Conservation (phyloP, 2,329 filamentous ascomycete genomes). For the Magnaporthiopsis incrustans region DNA sequence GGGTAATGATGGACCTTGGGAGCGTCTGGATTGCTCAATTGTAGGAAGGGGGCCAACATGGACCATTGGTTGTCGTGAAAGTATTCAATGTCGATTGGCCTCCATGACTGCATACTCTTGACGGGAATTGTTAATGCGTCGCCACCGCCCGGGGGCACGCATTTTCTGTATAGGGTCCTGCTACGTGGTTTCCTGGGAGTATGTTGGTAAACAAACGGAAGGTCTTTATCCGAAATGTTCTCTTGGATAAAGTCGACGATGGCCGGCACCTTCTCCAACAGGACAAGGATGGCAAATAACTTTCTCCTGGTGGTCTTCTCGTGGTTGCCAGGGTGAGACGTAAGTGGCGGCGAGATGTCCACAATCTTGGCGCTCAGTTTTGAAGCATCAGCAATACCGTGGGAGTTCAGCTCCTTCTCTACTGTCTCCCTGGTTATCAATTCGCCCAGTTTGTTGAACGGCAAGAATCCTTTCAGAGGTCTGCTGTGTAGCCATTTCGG, state of each 20-base stretch:
- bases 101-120: not conserved
- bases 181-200: not conserved
- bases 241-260: constrained; percentile 2
- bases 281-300: constrained; percentile 1
- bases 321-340: not conserved
- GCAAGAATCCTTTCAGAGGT: not conserved
- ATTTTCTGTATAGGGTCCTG: not conserved
- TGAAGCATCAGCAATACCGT: not conserved
- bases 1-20: not conserved
- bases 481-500: not conserved
- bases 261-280: not conserved
- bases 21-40: not conserved
- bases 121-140: not conserved
- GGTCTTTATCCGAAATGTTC: not conserved
- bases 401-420: not conserved
- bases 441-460: not conserved
- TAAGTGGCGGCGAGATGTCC: not conserved
- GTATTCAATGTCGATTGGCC: not conserved
- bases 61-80: not conserved
- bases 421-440: not conserved
- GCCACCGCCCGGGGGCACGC: not conserved
- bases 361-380: not conserved
- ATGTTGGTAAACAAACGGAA: not conserved
- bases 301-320: not conserved
- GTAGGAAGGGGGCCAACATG: not conserved